Base-by-base conservation (phyloP, 116 monocot species). In the Dioscorea cayenensis region DNA sequence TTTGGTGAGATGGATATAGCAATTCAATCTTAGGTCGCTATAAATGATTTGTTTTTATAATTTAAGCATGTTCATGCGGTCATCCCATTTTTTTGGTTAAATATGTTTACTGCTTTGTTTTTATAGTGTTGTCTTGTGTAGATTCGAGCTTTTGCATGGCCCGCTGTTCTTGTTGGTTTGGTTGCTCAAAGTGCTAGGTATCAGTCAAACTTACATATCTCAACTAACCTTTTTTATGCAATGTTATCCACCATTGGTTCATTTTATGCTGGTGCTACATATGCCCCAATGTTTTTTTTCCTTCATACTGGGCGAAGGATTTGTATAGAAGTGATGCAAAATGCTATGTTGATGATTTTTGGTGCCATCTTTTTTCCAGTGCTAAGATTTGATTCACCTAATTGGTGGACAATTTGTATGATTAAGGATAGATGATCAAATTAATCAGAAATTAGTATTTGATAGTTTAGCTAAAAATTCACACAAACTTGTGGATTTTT, bases 121-220 rank as follows among this genome's bases (percentile, higher is more conserved):
- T 23, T 62, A 62, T 62, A 27, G 21, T 62, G 62, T 18, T 22
- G 22, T 11, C 60, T 62, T 73, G 52, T 64, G 28, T 50, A 96
- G 95, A 96, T 96, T 61, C 81, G 95, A 75, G 84, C 84, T 23
- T 84, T 87, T 76, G 95, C 95, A 51, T 96, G 92, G 92, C 95
- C 95, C 82, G 90, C 90, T 73, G 73, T 96, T 77, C 92, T 96
- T 77, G 84, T 96, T 82, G 92, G 95, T 13, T 82, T 96, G 92
- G 92, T 96, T 78, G 92, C 92, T 77, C 95, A 96, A 90, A 96
- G 95, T 92, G 92, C 95, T 71, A 92, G 95, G 95, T 96, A 59
- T 75, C 14, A 8, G 50, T 49, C 48, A 32, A 48, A 66, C 37
- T 36, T 28, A 60, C 14, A 66, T 28, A 55, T 55, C 5, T 55